Evolutionary conservation across 805 yeast genomes (phyloP).

Genomic region (Hanseniaspora lachancei): DNA sequence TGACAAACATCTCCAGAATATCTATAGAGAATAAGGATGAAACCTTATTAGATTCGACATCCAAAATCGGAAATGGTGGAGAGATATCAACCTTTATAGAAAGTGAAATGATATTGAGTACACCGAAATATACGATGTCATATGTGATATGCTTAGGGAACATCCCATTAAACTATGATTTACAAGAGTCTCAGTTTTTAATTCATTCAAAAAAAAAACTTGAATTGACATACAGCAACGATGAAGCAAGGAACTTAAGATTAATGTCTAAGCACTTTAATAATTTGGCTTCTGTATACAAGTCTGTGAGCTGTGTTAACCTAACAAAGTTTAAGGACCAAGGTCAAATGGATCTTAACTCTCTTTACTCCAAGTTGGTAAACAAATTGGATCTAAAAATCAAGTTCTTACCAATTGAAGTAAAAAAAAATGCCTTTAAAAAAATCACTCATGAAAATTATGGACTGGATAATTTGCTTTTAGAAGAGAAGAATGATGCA

Average conservation of each 20-base stretch:
- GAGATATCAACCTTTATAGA: slow-evolving; percentile 84
- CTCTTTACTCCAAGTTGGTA: slow-evolving; percentile 32
- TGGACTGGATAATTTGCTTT: slow-evolving; percentile 21
- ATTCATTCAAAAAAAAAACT: slow-evolving; percentile 56
- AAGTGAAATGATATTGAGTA: slow-evolving; percentile 64
- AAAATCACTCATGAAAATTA: not conserved
- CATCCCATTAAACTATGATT: slow-evolving; percentile 91
- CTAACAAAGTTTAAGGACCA: slow-evolving; percentile 55
- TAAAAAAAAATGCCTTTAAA: not conserved
- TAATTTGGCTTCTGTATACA: slow-evolving; percentile 56
- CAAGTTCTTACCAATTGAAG: not conserved
- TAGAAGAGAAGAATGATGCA: slow-evolving; percentile 33
- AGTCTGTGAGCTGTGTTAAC: slow-evolving; percentile 72
- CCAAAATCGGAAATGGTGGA: slow-evolving; percentile 68
- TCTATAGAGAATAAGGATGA: slow-evolving; percentile 62
- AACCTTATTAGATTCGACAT: slow-evolving; percentile 4
- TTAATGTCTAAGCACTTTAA: slow-evolving; percentile 67
- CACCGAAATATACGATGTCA: slow-evolving; percentile 42
- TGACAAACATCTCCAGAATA: slow-evolving; percentile 77
- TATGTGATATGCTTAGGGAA: slow-evolving; percentile 82
- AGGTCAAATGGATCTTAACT: slow-evolving; percentile 50
- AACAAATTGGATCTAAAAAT: not conserved
- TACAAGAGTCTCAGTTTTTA: slow-evolving; percentile 51
- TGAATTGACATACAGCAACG: slow-evolving; percentile 9
- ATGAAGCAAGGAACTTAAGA: not conserved